A percentile compares a stretch with the other conserved stretches of the same genome.
Conservation (phyloP, 1,284 basidiomycete species). For the Abortiporus biennis region DNA sequence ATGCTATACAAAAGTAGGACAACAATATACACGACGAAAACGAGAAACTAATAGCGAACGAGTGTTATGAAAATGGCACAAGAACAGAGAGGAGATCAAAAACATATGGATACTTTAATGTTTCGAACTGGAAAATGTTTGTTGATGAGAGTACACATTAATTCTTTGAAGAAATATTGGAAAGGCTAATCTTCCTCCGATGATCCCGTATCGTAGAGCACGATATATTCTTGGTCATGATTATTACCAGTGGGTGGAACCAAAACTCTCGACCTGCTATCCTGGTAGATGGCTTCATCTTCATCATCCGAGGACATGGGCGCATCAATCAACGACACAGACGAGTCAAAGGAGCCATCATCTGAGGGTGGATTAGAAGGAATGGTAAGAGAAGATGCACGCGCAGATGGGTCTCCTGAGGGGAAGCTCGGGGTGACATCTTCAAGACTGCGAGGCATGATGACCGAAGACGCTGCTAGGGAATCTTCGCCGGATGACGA, state of each 20-base stretch:
- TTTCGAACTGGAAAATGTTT: too few relatives aligned
- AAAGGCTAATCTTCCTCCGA: conserved; percentile 35
- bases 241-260: conserved; percentile 18
- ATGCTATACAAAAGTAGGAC: too few relatives aligned
- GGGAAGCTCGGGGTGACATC: conserved; percentile 15
- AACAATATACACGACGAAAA: too few relatives aligned
- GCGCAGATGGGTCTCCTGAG: conserved; percentile 14
- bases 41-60: too few relatives aligned
- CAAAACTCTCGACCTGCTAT: conserved; percentile 42
- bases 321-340: conserved; percentile 56
- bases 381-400: conserved; percentile 21
- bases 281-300: conserved; percentile 46
- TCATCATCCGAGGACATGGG: conserved; percentile 41
- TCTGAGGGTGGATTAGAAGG: conserved; percentile 36
- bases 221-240: conserved; percentile 53
- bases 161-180: too few relatives aligned
- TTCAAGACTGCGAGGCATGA: conserved; percentile 48
- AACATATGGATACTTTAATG: too few relatives aligned
- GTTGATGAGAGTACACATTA: too few relatives aligned
- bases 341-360: conserved; percentile 45
- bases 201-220: conserved; percentile 61
- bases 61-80: too few relatives aligned
- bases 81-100: too few relatives aligned
- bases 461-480: conserved; percentile 60
- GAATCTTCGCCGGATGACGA: conserved; percentile 37